These are phyloP conservation scores for Persicaria tinctoria DNA, from an alignment of 148 eudicot genomes.

Conservation along the genomic window DNA sequence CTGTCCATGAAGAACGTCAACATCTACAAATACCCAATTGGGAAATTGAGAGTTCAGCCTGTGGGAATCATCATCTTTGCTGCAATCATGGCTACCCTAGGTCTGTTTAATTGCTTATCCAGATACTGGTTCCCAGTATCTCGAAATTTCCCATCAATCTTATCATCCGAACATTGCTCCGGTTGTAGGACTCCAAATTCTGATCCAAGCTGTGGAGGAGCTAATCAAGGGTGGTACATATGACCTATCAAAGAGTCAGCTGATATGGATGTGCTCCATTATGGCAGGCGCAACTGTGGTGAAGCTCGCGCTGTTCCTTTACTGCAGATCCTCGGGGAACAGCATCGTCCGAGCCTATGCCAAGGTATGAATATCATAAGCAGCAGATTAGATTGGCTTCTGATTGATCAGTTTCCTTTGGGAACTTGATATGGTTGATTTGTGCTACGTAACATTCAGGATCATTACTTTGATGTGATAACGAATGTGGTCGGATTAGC, in stretches of 20 bases:
- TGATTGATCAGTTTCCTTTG: background rate
- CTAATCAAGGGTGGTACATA: constrained; percentile 43
- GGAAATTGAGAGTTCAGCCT: constrained; percentile 92
- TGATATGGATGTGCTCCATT: constrained; percentile 65
- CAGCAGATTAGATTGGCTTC: background rate
- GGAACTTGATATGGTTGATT: background rate
- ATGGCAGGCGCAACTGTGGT: constrained; percentile 74
- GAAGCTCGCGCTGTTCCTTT: constrained; percentile 61
- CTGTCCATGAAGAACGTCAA: constrained; percentile 78
- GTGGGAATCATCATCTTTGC: constrained; percentile 92
- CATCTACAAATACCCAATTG: constrained; percentile 86
- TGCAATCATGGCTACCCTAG: constrained; percentile 94
- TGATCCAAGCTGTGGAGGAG: constrained; percentile 72
- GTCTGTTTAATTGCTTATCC: constrained; percentile 18
- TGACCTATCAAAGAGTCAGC: constrained; percentile 38
- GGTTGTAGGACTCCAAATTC: constrained; percentile 67
- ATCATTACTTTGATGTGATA: constrained; percentile 88
- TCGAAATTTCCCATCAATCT: background rate
- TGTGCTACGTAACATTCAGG: constrained; percentile 26
- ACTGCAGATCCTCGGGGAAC: constrained; percentile 74
- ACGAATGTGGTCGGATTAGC: constrained; percentile 83
- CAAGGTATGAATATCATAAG: constrained; percentile 39
- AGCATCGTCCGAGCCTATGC: constrained; percentile 95
- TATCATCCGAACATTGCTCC: background rate
- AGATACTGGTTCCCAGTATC: background rate